These are phyloP conservation scores for Eucalyptus sp. DNA, from an alignment of 345 rosid genomes.

Conservation along the genomic window DNA sequence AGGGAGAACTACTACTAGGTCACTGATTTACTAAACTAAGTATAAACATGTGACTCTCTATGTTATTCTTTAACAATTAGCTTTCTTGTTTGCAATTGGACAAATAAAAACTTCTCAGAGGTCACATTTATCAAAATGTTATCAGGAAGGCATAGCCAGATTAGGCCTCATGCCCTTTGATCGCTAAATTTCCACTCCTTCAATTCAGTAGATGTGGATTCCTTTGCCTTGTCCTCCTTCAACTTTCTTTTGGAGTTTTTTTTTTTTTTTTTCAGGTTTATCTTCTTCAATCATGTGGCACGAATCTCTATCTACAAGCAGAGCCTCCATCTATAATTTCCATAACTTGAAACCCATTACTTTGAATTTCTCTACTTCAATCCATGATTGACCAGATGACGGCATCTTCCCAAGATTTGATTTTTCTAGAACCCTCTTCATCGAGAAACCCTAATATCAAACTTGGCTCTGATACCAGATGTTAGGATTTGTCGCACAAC, in stretches of 20 bases:
- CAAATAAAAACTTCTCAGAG: not conserved
- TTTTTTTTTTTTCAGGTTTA: not conserved
- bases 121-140: not conserved
- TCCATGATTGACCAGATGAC: not conserved
- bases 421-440: not conserved
- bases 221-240: not conserved
- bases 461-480: not conserved
- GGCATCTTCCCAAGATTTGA: not conserved
- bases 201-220: not conserved
- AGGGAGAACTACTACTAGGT: not conserved
- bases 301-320: not conserved
- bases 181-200: not conserved
- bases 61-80: not conserved
- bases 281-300: not conserved
- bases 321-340: not conserved
- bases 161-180: not conserved
- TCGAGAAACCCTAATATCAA: not conserved
- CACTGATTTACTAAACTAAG: not conserved
- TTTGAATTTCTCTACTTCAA: not conserved
- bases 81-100: not conserved
- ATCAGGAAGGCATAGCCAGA: not conserved
- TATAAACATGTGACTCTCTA: not conserved
- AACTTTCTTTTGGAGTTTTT: not conserved
- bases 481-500: not conserved
- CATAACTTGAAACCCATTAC: not conserved